Evolutionary conservation across 1,284 basidiomycete genomes (phyloP).

Genomic region (Amylostereum areolatum): DNA sequence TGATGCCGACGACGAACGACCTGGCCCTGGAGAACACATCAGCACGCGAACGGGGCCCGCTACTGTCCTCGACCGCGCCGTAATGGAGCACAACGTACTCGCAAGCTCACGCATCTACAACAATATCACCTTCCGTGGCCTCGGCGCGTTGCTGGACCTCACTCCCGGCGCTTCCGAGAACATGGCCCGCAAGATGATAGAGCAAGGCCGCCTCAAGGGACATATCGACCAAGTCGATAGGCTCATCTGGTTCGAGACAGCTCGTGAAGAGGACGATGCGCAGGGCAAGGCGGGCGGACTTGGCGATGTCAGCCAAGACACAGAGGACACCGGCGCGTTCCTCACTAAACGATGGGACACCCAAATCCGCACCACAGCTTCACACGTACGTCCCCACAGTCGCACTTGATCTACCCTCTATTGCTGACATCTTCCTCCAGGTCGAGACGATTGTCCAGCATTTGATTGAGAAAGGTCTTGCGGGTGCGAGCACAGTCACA

Average conservation of each 20-base stretch:
- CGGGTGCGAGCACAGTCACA: slow-evolving; percentile 32
- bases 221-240: slow-evolving; percentile 93
- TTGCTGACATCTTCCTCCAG: slow-evolving; percentile 27
- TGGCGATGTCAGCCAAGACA: slow-evolving; percentile 77
- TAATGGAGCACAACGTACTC: slow-evolving; percentile 97
- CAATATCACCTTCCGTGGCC: slow-evolving; percentile 87
- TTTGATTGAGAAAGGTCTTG: slow-evolving; percentile 62
- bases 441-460: slow-evolving; percentile 80
- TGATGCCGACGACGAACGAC: slow-evolving; percentile 44
- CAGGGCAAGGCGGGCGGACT: slow-evolving; percentile 90
- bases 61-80: slow-evolving; percentile 94
- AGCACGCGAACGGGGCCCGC: slow-evolving; percentile 82
- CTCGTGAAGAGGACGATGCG: slow-evolving; percentile 78
- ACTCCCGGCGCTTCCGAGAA: slow-evolving; percentile 87
- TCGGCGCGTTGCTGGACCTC: slow-evolving; percentile 81
- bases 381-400: slow-evolving; percentile 52
- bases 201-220: slow-evolving; percentile 86
- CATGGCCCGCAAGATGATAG: slow-evolving; percentile 95
- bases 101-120: slow-evolving; percentile 94
- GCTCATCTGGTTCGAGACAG: slow-evolving; percentile 86
- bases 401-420: neutral
- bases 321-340: slow-evolving; percentile 82
- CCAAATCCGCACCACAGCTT: slow-evolving; percentile 80
- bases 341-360: slow-evolving; percentile 91
- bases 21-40: slow-evolving; percentile 30